Percentiles rank a stretch among this genome's conserved stretches.
phyloP scores from a whole-genome alignment of 371 early-diverging fungal species.

The Syncephalastrum sp. region DNA sequence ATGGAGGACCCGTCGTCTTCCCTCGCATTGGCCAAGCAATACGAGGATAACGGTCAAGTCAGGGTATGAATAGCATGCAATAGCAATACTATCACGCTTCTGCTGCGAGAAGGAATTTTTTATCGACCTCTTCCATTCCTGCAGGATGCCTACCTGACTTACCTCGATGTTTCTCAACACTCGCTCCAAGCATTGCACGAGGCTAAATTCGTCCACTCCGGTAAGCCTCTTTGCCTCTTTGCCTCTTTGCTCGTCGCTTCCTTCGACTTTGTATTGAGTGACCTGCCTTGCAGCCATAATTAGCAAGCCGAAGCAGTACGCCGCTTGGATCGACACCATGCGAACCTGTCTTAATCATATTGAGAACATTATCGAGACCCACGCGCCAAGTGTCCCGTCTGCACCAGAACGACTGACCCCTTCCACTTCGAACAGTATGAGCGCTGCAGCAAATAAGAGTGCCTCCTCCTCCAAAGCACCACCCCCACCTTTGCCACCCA shows the following conservation, averaged over 20 bases:
- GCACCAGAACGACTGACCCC: too few relatives aligned
- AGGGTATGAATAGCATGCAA: conserved; percentile 18
- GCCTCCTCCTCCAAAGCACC: conserved; percentile 2
- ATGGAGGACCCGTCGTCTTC: conserved; percentile 39
- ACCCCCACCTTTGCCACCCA: conserved; percentile 23
- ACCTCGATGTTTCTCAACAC: conserved; percentile 26
- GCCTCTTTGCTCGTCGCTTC: not conserved
- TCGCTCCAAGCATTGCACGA: conserved; percentile 35
- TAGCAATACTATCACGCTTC: not conserved
- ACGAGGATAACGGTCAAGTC: conserved; percentile 38
- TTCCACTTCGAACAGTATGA: too few relatives aligned
- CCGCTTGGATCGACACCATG: conserved; percentile 30
- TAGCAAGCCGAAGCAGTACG: conserved; percentile 40
- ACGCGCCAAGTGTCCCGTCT: conserved; percentile 12
- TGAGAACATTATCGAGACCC: conserved; percentile 38
- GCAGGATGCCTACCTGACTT: conserved; percentile 48
- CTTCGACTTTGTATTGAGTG: not conserved
- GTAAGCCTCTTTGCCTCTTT: conserved; percentile 22
- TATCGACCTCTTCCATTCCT: not conserved
- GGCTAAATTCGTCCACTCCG: conserved; percentile 48
- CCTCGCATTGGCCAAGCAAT: conserved; percentile 27
- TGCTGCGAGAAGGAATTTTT: not conserved
- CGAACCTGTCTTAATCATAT: conserved; percentile 39
- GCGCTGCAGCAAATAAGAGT: too few relatives aligned
- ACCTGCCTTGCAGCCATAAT: conserved; percentile 34